Base-by-base conservation (phyloP, 257 asterid species). In the Lycium barbarum region DNA sequence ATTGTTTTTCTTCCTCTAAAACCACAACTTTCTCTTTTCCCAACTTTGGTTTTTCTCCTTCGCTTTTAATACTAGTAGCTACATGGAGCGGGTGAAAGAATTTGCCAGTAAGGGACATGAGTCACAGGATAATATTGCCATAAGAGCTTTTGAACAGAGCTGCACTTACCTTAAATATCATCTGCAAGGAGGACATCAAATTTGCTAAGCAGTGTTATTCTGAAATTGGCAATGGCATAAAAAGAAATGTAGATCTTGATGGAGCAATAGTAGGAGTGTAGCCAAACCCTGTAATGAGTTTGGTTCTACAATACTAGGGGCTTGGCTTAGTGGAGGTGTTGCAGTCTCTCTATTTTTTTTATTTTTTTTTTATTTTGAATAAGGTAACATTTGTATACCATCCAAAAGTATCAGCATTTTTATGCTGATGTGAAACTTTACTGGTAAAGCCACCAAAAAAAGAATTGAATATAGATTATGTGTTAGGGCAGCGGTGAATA, bases 321-420 rank as follows among this genome's bases (percentile, higher is more conserved):
- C 91, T 58, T 94, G 99, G 99, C 86, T 90, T 81, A 90, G 96
- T 89, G 98, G 97, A 84, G 95, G 98, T 79, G 97, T 94, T 85
- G 97, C 98, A 0, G 99, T 96, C 47, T 80, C 33, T 26, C 33
- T 26, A 26, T 26, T 26, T 26, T 26, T 26, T 26, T 26, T 26
- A 0, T 26, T 26, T 26, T 26, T 26, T 26, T 26, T 26, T 26
- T 26, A 26, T 26, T 26, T 26, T 26, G 33, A 26, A 26, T 26
- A n/a, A n/a, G n/a, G n/a, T n/a, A 26, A 26, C 33, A 26, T 26
- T 26, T 26, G 33, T 26, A 26, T 26, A 26, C 33, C 33, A 26
- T 26, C 33, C 33, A 26, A 26, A 26, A 26, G 33, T 26, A 26
- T 26, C 33, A 26, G 33, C 33, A 26, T 26, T 26, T 26, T 26